Conservation (phyloP, 176 grass and related monocot genomes). For the Avena eriantha region DNA sequence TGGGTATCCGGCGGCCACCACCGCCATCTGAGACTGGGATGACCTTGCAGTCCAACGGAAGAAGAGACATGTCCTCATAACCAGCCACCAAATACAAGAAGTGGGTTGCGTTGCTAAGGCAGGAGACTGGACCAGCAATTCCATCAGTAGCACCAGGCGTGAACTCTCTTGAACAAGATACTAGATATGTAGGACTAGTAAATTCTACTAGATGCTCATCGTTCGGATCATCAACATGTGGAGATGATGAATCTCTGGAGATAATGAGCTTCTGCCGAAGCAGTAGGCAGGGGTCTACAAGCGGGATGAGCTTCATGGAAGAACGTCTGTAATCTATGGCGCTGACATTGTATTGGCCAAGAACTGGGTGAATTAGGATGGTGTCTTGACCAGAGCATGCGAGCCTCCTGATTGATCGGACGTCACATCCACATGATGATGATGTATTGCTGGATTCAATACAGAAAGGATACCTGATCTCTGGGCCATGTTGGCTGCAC, state of each 20-base stretch:
- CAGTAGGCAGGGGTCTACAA: too few species aligned
- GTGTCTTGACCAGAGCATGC: too few species aligned
- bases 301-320: too few species aligned
- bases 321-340: too few species aligned
- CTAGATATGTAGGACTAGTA: background rate
- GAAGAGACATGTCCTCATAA: background rate
- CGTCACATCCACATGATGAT: too few species aligned
- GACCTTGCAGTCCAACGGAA: conserved; percentile 45
- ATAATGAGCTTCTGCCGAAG: too few species aligned
- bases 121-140: conserved; percentile 47
- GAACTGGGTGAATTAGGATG: background rate
- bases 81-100: conserved; percentile 10
- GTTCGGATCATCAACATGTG: too few species aligned
- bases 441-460: too few species aligned
- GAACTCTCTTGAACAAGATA: conserved; percentile 53
- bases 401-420: too few species aligned
- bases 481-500: background rate
- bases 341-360: background rate
- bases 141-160: conserved; percentile 11
- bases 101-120: conserved; percentile 32
- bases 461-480: too few species aligned
- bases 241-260: too few species aligned
- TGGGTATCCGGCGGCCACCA: background rate
- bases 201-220: too few species aligned
- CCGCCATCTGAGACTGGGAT: background rate